Base-by-base conservation (phyloP, 345 rosid species). In the Euphorbia lathyris region DNA sequence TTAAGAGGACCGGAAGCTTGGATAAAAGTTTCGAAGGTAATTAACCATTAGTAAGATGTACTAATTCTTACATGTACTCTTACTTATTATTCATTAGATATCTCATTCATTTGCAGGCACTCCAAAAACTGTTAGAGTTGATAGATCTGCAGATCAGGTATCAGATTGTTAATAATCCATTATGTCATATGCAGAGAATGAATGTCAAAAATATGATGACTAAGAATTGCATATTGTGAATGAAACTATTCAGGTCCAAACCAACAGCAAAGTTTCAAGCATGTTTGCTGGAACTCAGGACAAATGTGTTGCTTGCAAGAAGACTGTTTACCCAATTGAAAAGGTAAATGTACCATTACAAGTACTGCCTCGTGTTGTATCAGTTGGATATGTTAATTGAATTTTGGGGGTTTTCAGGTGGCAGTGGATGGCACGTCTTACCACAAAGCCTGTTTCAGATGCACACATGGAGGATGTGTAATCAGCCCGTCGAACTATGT, bases 231-330 rank as follows among this genome's bases (percentile, higher is more conserved):
- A 57, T 29, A 25, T 56, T 12, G 40, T 58, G 27, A 30, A 61
- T 34, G 38, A 42, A 55, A 67, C 29, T 61, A 2, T 53, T 50
- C 84, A 83, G 85, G 84, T 79, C 53, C 74, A 65, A 13, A 74
- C 76, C 72, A 88, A 80, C 74, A 89, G 82, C 84, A 87, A 65
- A 78, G 83, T 89, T 78, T 84, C 86, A 13, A 84, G 84, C 45
- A 65, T 83, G 84, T 89, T 89, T 77, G 88, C 88, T 22, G 96
- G 96, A 68, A 89, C 92, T 66, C 96, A 87, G 71, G 96, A 89
- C 26, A 87, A 89, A 77, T 89, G 96, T 50, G 81, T 86, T 42
- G 83, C 90, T 58, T 89, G 92, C 83, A 87, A 82, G 74, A 89
- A 84, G 77, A 89, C 92, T 62, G 92, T 89, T 55, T 89, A 89